Conservation (phyloP, 352 stramenopile genomes). For the Pythium guiyangense region DNA sequence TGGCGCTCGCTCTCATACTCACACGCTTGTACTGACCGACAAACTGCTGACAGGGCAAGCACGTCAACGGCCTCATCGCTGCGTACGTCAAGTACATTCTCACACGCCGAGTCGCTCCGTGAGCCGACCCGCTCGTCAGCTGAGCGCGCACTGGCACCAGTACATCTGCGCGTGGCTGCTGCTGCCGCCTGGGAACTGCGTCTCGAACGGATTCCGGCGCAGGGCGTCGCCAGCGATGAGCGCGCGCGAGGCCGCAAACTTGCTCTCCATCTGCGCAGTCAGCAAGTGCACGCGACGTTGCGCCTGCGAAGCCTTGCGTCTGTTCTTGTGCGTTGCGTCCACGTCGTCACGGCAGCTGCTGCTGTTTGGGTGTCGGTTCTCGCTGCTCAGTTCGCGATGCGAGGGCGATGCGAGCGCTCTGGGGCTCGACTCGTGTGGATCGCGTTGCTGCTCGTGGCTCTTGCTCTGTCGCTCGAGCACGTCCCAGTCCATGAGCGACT, state of each 20-base stretch:
- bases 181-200: slow-evolving; percentile 7
- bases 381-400: too few species aligned
- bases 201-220: slow-evolving; percentile 33
- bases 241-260: slow-evolving; percentile 35
- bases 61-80: slow-evolving; percentile 48
- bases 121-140: slow-evolving; percentile 15
- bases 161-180: slow-evolving; percentile 21
- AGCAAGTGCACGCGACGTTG: slow-evolving; percentile 36
- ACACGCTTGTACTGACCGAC: too few species aligned
- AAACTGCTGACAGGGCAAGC: slow-evolving; percentile 36
- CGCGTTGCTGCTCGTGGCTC: neutral
- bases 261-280: slow-evolving; percentile 43
- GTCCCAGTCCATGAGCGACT: slow-evolving; percentile 30
- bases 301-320: too few species aligned
- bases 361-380: neutral
- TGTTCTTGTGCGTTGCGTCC: too few species aligned
- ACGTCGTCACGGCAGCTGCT: too few species aligned
- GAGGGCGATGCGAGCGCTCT: neutral
- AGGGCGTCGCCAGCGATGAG: slow-evolving; percentile 18
- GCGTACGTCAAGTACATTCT: slow-evolving; percentile 55
- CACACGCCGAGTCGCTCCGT: slow-evolving; percentile 14
- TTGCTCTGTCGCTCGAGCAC: slow-evolving; percentile 6
- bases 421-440: neutral
- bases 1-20: neutral
- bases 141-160: slow-evolving; percentile 63